These are phyloP conservation scores for Diplosphaera chodatii DNA, from an alignment of 139 green algal species.

Conservation along the genomic window DNA sequence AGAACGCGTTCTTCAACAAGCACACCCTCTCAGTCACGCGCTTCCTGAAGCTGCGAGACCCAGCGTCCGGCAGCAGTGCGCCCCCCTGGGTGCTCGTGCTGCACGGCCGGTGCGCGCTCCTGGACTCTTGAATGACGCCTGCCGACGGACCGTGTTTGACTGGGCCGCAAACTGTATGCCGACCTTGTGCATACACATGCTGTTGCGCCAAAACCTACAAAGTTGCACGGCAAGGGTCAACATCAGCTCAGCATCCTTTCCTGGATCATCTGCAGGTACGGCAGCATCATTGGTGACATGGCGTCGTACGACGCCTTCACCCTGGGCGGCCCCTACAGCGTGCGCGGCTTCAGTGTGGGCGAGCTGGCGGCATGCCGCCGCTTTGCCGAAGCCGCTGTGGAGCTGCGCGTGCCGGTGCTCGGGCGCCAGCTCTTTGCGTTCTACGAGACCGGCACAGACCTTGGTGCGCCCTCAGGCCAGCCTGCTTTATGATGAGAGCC, in stretches of 20 bases:
- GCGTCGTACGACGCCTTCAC: slow-evolving; percentile 89
- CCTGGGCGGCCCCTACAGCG: slow-evolving; percentile 88
- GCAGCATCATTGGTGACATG: slow-evolving; percentile 81
- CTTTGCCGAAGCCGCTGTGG: slow-evolving; percentile 74
- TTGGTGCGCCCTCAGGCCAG: slow-evolving; percentile 36
- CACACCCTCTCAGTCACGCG: slow-evolving; percentile 42
- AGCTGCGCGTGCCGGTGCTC: slow-evolving; percentile 72
- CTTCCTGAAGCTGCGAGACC: slow-evolving; percentile 55
- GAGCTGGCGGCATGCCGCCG: slow-evolving; percentile 80
- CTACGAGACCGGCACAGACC: slow-evolving; percentile 77
- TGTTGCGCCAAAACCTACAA: too few relatives aligned
- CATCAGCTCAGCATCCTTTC: too few relatives aligned
- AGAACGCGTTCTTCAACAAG: slow-evolving; percentile 71
- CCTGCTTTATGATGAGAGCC: too few relatives aligned
- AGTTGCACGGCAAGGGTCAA: too few relatives aligned
- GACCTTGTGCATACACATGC: too few relatives aligned
- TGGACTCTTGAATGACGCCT: too few relatives aligned
- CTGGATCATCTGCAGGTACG: slow-evolving; percentile 8
- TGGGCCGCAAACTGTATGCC: too few relatives aligned
- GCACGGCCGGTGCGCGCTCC: slow-evolving; percentile 42
- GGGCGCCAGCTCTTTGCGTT: slow-evolving; percentile 80
- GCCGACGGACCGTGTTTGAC: too few relatives aligned
- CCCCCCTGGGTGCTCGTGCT: slow-evolving; percentile 71
- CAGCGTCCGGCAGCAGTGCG: neutral
- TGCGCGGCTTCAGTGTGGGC: slow-evolving; percentile 84